These are phyloP conservation scores for Metschnikowia peoriensis DNA, from an alignment of 805 yeast species.

Conservation along the genomic window DNA sequence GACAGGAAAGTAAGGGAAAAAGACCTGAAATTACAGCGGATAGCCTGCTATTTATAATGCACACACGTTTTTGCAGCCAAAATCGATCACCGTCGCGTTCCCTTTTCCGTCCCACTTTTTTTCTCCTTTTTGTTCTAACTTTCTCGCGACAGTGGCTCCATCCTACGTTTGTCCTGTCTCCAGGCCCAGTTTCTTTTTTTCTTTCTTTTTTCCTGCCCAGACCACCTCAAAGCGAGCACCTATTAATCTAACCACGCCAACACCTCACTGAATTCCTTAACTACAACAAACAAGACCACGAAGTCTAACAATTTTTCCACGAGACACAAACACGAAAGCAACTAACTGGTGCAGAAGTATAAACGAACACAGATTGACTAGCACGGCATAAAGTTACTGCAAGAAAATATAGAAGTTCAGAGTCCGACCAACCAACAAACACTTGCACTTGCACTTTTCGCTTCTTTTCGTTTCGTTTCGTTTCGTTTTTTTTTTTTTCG, in stretches of 20 bases:
- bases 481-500: too few relatives aligned
- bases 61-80: background rate
- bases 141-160: background rate
- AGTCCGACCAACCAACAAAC: background rate
- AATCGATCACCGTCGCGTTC: background rate
- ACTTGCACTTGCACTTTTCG: too few relatives aligned
- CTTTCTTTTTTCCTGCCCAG: background rate
- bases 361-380: background rate
- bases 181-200: background rate
- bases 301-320: background rate
- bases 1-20: background rate
- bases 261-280: background rate
- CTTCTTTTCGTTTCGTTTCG: too few relatives aligned
- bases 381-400: background rate
- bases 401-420: background rate
- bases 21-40: too few relatives aligned
- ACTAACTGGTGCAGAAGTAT: background rate
- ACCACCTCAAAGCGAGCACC: slow-evolving; percentile 3
- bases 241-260: background rate
- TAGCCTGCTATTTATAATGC: background rate
- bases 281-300: background rate
- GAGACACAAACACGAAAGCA: background rate
- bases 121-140: background rate
- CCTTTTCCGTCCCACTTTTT: background rate
- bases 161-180: background rate